Evolutionary conservation across 305 asterid genomes (phyloP).

Genomic region (Fraxinus sp.): DNA sequence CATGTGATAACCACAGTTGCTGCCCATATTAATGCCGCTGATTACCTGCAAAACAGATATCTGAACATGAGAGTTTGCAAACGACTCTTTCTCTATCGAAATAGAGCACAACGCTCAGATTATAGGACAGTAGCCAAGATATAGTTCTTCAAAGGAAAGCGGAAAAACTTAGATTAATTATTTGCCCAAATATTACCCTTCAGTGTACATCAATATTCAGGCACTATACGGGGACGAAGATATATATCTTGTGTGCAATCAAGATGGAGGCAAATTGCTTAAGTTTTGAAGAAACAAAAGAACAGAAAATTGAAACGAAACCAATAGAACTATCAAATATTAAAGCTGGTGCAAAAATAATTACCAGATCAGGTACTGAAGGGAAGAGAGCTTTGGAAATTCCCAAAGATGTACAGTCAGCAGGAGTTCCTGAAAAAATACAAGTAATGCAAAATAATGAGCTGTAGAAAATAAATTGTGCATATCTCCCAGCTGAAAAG

Average conservation of each 20-base stretch:
- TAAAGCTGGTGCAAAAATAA: background rate
- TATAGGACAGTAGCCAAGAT: background rate
- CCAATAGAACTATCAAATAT: background rate
- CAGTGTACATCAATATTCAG: background rate
- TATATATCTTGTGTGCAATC: background rate
- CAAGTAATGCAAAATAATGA: constrained; percentile 2
- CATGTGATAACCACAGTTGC: constrained; percentile 87
- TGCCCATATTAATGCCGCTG: constrained; percentile 90
- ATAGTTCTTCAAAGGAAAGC: background rate
- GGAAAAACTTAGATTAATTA: background rate
- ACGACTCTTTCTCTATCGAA: background rate
- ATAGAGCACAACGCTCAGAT: background rate
- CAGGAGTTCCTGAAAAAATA: constrained; percentile 46
- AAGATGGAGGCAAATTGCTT: constrained; percentile 3
- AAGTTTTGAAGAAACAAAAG: background rate
- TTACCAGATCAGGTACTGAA: constrained; percentile 46
- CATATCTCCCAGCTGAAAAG: background rate
- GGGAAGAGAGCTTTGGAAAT: constrained; percentile 40
- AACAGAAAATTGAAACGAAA: background rate
- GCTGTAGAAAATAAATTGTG: background rate
- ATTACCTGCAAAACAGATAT: constrained; percentile 59
- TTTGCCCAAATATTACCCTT: background rate
- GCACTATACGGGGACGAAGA: background rate
- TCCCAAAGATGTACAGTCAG: constrained; percentile 51
- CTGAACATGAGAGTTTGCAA: background rate